Evolutionary conservation across 306 rosid genomes (phyloP).

Genomic region (Acacia confusa): DNA sequence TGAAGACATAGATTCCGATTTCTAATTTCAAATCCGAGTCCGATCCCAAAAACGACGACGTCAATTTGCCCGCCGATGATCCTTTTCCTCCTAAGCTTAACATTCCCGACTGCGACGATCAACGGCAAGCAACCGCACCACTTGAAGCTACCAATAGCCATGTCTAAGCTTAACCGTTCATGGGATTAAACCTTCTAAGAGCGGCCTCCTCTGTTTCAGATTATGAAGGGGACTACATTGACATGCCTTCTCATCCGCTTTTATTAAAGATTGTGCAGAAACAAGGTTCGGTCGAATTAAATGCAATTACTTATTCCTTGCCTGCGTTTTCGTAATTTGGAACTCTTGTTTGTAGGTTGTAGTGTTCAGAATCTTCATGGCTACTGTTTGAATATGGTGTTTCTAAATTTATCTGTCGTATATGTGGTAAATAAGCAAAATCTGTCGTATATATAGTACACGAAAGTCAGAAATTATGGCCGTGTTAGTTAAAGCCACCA

Average conservation of each 20-base stretch:
- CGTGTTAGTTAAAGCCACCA: constrained; percentile 56
- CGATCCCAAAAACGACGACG: constrained; percentile 34
- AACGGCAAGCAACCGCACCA: constrained; percentile 23
- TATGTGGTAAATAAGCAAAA: neutral
- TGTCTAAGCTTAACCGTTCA: constrained; percentile 60
- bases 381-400: neutral
- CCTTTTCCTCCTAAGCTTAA: neutral
- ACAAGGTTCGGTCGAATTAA: constrained; percentile 47
- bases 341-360: neutral
- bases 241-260: constrained; percentile 53
- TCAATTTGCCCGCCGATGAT: constrained; percentile 1
- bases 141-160: constrained; percentile 46
- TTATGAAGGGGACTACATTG: constrained; percentile 66
- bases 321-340: neutral
- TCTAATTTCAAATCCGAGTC: constrained; percentile 32
- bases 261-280: constrained; percentile 57
- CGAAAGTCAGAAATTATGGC: constrained; percentile 76
- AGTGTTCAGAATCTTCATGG: neutral
- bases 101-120: constrained; percentile 5
- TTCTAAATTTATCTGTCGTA: neutral
- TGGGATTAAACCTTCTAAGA: constrained; percentile 82
- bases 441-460: too few relatives aligned
- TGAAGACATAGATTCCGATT: constrained; percentile 48
- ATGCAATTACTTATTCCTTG: neutral
- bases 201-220: constrained; percentile 63